Evolutionary conservation across 768 basidiomycete species (phyloP), one percentile per base, ranked within the genome.

Genomic region (Gymnopilus junonius): DNA sequence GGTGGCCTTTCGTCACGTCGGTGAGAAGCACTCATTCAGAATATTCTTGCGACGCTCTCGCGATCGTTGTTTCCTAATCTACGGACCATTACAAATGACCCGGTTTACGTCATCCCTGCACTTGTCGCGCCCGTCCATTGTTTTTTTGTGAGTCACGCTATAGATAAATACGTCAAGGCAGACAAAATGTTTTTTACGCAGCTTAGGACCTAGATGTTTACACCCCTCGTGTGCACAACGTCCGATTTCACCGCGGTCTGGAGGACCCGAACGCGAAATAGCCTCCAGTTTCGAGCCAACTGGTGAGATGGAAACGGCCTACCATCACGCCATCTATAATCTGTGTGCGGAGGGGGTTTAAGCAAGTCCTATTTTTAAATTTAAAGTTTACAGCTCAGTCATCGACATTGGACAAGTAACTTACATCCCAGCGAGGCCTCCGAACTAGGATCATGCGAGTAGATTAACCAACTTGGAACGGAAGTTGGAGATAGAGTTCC

Each of bases 41-140:
- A 12, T 35, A 48, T 59, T 59, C 58, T 51, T 59, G 58, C 58
- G 58, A 51, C 58, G 31, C 34, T 48, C 34, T 51, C 48, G 58
- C 58, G 58, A 59, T 59, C 58, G 35, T 34, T 37, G 29, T 31
- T 3, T 17, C 15, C 27, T 27, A n/a, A 46, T 29, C 29, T 20
- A 29, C 32, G 48, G 29, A 51, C 27, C 31, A 51, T 51, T 51
- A 51, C 48, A 32, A 51, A 51, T 51, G 29, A 32, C 48, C 48
- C 48, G 48, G 48, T 51, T 29, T 29, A 51, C 48, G 48, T 51
- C 48, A 51, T 51, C 32, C 8, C 4, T 10, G 23, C 15, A 37
- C 12, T 14, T 55, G 54, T 55, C 54, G 54, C 54, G 54, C 54
- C 54, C 54, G 21, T 25, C 11, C 34, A 12, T 15, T 23, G 21